Conservation (phyloP, 2,329 filamentous ascomycete genomes). For the Ceratocystis alfenasii region DNA sequence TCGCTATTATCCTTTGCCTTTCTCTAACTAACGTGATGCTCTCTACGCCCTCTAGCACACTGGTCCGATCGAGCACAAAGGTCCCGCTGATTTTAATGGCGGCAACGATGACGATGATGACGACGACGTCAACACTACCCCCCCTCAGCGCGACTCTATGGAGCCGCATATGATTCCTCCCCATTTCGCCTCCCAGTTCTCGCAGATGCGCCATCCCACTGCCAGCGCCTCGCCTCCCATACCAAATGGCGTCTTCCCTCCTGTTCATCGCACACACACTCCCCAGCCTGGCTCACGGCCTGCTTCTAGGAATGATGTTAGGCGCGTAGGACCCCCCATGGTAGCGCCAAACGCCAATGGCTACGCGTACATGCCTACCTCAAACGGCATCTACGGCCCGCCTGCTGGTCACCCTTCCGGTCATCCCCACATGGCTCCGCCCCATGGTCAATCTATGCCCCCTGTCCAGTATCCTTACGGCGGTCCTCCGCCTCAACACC, state of each 20-base stretch:
- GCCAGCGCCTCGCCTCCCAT: slow-evolving; percentile 84
- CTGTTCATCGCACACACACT: slow-evolving; percentile 26
- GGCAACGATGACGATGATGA: slow-evolving; percentile 78
- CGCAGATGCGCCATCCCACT: slow-evolving; percentile 69
- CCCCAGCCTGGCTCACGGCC: slow-evolving; percentile 25
- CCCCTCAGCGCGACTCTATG: slow-evolving; percentile 52
- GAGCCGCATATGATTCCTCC: slow-evolving; percentile 54
- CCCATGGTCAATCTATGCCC: slow-evolving; percentile 12
- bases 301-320: slow-evolving; percentile 28
- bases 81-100: slow-evolving; percentile 80
- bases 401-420: slow-evolving; percentile 19
- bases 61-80: slow-evolving; percentile 89
- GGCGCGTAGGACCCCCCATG: slow-evolving; percentile 27
- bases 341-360: slow-evolving; percentile 25
- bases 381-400: slow-evolving; percentile 28
- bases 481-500: slow-evolving; percentile 29
- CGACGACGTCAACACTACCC: slow-evolving; percentile 62
- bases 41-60: slow-evolving; percentile 53
- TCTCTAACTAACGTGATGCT: slow-evolving; percentile 21
- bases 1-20: slow-evolving; percentile 6
- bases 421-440: slow-evolving; percentile 8
- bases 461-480: slow-evolving; percentile 24
- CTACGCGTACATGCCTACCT: slow-evolving; percentile 21
- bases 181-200: slow-evolving; percentile 61
- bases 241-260: slow-evolving; percentile 52